Evolutionary conservation across 805 yeast genomes (phyloP), one percentile per base, ranked within the genome.

Genomic region (Vanderwaltozyma verrucispora): DNA sequence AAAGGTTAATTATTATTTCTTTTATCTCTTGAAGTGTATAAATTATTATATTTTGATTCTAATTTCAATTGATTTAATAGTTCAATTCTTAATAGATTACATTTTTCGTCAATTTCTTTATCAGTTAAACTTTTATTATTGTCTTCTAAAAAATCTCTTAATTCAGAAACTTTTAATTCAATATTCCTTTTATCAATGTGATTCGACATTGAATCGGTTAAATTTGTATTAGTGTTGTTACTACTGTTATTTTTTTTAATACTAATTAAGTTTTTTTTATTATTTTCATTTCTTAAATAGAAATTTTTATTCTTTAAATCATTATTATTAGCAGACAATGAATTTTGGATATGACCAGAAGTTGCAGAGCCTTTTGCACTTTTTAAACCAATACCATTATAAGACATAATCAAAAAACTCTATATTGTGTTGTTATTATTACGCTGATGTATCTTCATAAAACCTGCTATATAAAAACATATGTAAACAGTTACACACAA

Each of bases 281-380:
- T 12, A 13, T 30, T 6, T 18, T 25, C 13, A 4, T 16, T 27
- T 25, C 35, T 19, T 9, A 3, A n/a, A 24, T 10, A 2, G 27
- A 31, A 36, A 27, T 36, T 30, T n/a, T 36, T n/a, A n/a, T n/a
- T n/a, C n/a, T n/a, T 36, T 14, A 28, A 16, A 16, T 15, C 11
- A 4, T 28, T 28, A 16, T 20, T 27, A 28, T 21, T 25, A 10
- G 36, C 40, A 12, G 36, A 59, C 17, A 56, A 37, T 6, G 63
- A 56, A 31, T 47, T 39, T 39, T 56, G 62, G 3, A 58, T 40
- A 32, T 55, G 58, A 5, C 63, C 63, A 3, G 61, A 56, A 1
- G 63, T 58, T 13, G 59, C 45, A 2, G 60, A 53, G 2, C 63
- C 63, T 40, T 58, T 58, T 4, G 63, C 61, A 31, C 53, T 48